Evolutionary conservation across 768 basidiomycete species (phyloP).

Genomic region (Termitomyces sp.): DNA sequence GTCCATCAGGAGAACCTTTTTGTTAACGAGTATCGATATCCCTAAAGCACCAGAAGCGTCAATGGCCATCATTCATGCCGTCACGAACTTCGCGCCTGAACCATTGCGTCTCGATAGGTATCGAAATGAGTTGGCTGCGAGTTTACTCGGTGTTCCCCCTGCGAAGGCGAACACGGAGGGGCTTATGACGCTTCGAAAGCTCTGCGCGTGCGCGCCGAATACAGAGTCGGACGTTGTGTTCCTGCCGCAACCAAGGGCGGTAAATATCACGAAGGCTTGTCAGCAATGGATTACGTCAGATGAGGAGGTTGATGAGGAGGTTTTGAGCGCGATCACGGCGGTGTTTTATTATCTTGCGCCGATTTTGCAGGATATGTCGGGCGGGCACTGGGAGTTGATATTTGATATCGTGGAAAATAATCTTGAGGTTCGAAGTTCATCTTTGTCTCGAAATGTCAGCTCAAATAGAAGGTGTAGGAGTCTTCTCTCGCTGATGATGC

Average conservation of each 20-base stretch:
- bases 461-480: conserved; percentile 36
- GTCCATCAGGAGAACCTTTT: no score
- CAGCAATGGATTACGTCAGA: conserved; percentile 74
- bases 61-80: conserved; percentile 59
- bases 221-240: conserved; percentile 79
- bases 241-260: conserved; percentile 78
- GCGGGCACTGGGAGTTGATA: conserved; percentile 90
- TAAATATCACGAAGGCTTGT: conserved; percentile 84
- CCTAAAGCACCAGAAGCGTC: conserved; percentile 64
- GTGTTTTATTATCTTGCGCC: conserved; percentile 78
- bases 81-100: conserved; percentile 64
- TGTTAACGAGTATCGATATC: neutral
- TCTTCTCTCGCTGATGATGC: conserved; percentile 55
- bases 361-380: conserved; percentile 82
- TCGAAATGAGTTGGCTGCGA: conserved; percentile 89
- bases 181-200: conserved; percentile 60
- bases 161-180: conserved; percentile 67
- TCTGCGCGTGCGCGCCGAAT: conserved; percentile 73
- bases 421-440: conserved; percentile 61
- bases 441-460: neutral
- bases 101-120: conserved; percentile 72
- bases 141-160: conserved; percentile 62
- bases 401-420: conserved; percentile 88
- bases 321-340: conserved; percentile 74
- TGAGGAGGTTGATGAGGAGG: conserved; percentile 69